Evolutionary conservation across 1,139 yeast genomes (phyloP), one percentile per base, ranked within the genome.

Genomic region (Ashbya aceris): DNA sequence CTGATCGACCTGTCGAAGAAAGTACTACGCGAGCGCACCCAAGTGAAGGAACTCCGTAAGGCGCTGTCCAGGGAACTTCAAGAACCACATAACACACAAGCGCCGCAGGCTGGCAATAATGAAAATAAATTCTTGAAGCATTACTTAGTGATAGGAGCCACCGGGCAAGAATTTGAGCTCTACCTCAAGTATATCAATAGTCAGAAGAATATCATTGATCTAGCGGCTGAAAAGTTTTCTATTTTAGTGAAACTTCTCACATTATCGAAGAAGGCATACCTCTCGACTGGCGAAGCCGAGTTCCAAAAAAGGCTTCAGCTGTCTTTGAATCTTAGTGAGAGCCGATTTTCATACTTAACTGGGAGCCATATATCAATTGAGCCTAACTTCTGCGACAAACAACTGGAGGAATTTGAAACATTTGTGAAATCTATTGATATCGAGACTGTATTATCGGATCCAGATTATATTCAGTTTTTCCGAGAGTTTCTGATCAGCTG

Each of bases 21-120:
- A 28, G 74, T 81, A 23, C 67, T 89, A 54, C 79, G 78, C 48
- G 93, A 86, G 53, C 70, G 89, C 47, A 76, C 75, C 33, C 87
- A 84, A 54, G 95, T 87, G 0, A 77, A 80, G 49, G 76, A 77
- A 50, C 69, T 87, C 12, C 67, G 95, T 47, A 77, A 75, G 12
- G 85, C 84, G 0, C 67, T 89, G 33, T 50, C 61, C 1, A 47
- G 54, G 38, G 60, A 57, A 37, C 39, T 57, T 27, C 47, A 54
- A 12, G 56, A 66, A 17, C 57, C 66, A 11, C 49, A 53, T 27
- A 42, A 48, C 23, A 60, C 62, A 2, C 53, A 54, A 8, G 10
- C 14, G 8, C 13, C 17, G 37, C 39, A 43, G 8, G 51, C 51
- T 4, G 50, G 62, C 27, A 62, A 57, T 27, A 43, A 44, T 20